Base-by-base conservation (phyloP, 352 stramenopile species). In the Globisporangium ultimum region DNA sequence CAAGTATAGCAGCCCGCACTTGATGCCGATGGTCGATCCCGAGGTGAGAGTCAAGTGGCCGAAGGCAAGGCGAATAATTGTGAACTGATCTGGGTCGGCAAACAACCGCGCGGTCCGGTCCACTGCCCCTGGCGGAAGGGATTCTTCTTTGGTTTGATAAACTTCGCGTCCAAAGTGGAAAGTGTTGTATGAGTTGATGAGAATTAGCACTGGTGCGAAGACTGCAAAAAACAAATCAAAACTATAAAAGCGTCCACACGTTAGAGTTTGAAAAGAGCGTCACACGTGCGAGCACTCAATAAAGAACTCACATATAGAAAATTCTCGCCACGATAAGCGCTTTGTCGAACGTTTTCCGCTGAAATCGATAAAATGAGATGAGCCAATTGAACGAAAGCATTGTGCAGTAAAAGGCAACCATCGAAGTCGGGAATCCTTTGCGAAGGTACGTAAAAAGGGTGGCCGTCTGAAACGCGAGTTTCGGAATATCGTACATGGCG, bases 211-310 rank as follows among this genome's bases (percentile, higher is more conserved):
- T 5, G 71, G 75, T 21, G 74, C 70, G 48, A 85, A 84, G 12
- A 85, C 78, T 1, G 73, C 78, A 58, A 88, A 88, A 48, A 88
- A 85, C 46, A 88, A 42, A 17, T 88, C 73, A 32, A 84, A 87
- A 14, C 69, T 84, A 45, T 7, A 21, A 56, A 46, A 28, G 24
- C n/a, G 36, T 21, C 4, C 11, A 47, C 10, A 8, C 10, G n/a
- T 12, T 11, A 36, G 20, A 41, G 51, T 50, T 38, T 49, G 40
- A 49, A 55, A 22, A 46, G 18, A 32, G 9, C 14, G 32, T 13
- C 9, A 43, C 8, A 6, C n/a, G 21, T 45, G 32, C 20, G 14
- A 13, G 40, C 12, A 12, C 20, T 38, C 34, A 42, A 34, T 15
- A 28, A 22, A 38, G 0, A 8, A 62, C 70, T 24, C 55, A 79